A percentile compares a stretch with the other conserved stretches of the same genome.
phyloP scores from a whole-genome alignment of 805 yeast genomes.

The Saccharomycodes ludwigii region DNA sequence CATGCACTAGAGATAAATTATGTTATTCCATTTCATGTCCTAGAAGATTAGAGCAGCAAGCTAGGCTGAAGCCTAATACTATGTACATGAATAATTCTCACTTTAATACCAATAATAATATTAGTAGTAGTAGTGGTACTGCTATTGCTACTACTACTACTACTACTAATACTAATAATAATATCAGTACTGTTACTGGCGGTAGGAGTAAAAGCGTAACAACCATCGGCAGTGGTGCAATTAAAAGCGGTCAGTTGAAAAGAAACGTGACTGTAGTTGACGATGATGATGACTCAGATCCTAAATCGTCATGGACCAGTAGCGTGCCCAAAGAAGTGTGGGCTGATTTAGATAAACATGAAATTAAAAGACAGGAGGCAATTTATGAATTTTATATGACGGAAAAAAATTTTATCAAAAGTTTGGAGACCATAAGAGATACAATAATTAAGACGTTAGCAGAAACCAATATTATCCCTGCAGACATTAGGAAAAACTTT shows the following conservation, averaged over 20 bases:
- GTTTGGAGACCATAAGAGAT: slow-evolving; percentile 83
- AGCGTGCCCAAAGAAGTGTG: slow-evolving; percentile 74
- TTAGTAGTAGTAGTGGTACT: slow-evolving; percentile 2
- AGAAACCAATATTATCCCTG: slow-evolving; percentile 78
- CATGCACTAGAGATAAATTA: slow-evolving; percentile 76
- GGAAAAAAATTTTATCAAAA: slow-evolving; percentile 91
- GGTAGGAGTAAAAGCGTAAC: no score
- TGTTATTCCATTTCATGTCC: slow-evolving; percentile 98
- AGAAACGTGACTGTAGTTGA: slow-evolving; percentile 34
- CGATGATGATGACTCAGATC: slow-evolving; percentile 54
- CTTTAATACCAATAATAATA: neutral
- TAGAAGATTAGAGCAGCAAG: slow-evolving; percentile 88
- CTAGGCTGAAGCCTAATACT: slow-evolving; percentile 64
- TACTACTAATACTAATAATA: slow-evolving; percentile 1
- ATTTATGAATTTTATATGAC: slow-evolving; percentile 90
- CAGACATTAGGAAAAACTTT: slow-evolving; percentile 79
- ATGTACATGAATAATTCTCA: no score
- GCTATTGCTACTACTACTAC: slow-evolving; percentile 2
- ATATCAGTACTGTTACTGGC: neutral
- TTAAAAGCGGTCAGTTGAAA: slow-evolving; percentile 74
- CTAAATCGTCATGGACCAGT: slow-evolving; percentile 84
- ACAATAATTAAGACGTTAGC: slow-evolving; percentile 88
- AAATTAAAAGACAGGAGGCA: slow-evolving; percentile 87
- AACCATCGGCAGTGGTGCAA: no score
- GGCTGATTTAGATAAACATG: slow-evolving; percentile 68